Evolutionary conservation across 2,329 filamentous ascomycete genomes (phyloP), one percentile per base, ranked within the genome.

Genomic region (Mycosphaerelloides madeirae): DNA sequence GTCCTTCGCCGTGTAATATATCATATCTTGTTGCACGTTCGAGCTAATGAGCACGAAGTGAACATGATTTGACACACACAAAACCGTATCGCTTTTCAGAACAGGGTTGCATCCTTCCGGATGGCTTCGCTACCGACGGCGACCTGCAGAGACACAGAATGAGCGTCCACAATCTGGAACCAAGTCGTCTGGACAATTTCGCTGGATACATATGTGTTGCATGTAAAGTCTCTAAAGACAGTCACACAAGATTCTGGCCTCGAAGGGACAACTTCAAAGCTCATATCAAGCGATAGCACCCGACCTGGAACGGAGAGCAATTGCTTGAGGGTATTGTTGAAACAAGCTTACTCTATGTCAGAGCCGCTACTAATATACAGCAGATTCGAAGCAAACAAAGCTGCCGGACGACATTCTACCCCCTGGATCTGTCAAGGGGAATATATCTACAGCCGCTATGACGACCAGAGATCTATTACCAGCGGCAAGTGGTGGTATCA

Each of bases 201-300:
- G 41, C 43, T 34, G 60, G 60, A 22, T 63, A 55, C 34, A 75
- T 75, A 48, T 71, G 71, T 31, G 87, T 76, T 52, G 75, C 73
- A 44, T 93, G 86, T 60, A 73, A 72, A 39, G 68, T 77, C 6
- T 65, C 66, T 6, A 58, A 68, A 15, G 71, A 68, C 19, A 81
- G 73, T 49, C 70, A 70, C 1, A 18, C 31, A 22, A 95, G 94
- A 62, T 68, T 75, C 29, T 95, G 87, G 87, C 84, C 85, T 1
- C 79, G 90, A 16, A 72, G 83, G 39, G 90, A 96, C 65, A 96
- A 96, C 59, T 95, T 95, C 64, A 83, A 83, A 49, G 80, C 84
- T 29, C 90, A 96, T 61, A 74, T 95, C 34, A 72, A 69, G 38
- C 78, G 83, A 9, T 80, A 87, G 56, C 89, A 95, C 32, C 22